These are phyloP conservation scores for Trypanosoma avium DNA, from an alignment of 208 protist species.

Conservation along the genomic window DNA sequence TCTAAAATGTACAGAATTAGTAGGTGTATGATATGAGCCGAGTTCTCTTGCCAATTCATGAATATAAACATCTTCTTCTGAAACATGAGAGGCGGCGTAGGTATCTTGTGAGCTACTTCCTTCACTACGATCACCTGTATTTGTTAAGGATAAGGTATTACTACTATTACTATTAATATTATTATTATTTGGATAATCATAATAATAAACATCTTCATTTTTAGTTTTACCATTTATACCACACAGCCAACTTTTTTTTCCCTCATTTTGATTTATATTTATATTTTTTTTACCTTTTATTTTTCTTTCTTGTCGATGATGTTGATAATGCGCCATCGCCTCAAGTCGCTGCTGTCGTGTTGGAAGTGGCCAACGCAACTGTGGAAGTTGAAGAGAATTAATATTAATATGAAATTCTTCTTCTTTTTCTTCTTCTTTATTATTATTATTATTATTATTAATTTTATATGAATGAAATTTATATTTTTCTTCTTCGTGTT, in stretches of 20 bases:
- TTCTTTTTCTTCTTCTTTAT: not conserved
- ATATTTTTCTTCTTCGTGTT: not conserved
- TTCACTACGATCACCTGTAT: constrained; percentile 12
- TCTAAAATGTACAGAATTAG: not conserved
- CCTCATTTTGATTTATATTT: too few relatives aligned
- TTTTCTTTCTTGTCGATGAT: not conserved
- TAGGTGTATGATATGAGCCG: not conserved
- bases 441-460: not conserved
- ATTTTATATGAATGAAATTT: not conserved
- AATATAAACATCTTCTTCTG: constrained; percentile 16
- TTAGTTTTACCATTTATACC: too few relatives aligned
- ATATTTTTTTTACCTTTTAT: not conserved
- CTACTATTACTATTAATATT: not conserved
- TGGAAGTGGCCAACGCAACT: constrained; percentile 5
- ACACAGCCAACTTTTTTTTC: too few relatives aligned
- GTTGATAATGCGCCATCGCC: not conserved
- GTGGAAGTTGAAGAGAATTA: constrained; percentile 5
- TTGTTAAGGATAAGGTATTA: not conserved
- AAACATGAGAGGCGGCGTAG: constrained; percentile 6
- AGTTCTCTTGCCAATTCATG: constrained; percentile 2
- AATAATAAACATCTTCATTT: not conserved
- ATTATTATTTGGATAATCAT: not conserved
- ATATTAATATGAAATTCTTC: not conserved
- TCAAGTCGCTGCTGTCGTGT: constrained; percentile 9
- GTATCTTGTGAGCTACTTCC: constrained; percentile 11